These are phyloP conservation scores for Gardenia jasminoides DNA, from an alignment of 257 asterid genomes.

Conservation along the genomic window DNA sequence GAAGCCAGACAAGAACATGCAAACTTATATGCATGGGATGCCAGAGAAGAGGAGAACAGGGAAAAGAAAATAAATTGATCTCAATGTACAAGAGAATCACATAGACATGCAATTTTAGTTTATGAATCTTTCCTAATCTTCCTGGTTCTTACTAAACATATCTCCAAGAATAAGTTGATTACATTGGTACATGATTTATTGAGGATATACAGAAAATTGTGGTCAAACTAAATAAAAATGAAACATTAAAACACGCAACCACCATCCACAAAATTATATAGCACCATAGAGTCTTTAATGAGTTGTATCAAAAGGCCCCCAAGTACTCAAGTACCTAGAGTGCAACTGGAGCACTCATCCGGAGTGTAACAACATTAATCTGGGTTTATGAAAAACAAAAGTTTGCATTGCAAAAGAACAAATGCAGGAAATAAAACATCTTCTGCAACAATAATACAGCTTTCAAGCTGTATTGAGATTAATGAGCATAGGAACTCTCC, in stretches of 20 bases:
- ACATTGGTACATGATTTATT: background rate
- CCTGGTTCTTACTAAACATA: too few species aligned
- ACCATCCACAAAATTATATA: background rate
- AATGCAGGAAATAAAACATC: background rate
- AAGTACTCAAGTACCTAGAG: background rate
- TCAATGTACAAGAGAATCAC: too few species aligned
- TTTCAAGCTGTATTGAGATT: background rate
- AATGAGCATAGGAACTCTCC: background rate
- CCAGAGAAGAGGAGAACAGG: background rate
- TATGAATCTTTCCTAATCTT: background rate
- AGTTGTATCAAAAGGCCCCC: background rate
- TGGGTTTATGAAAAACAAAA: background rate
- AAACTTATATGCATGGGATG: background rate
- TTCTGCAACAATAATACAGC: background rate
- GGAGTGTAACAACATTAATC: background rate
- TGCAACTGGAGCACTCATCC: background rate
- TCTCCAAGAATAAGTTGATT: background rate
- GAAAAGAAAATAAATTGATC: too few species aligned
- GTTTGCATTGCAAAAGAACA: background rate
- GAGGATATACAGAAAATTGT: background rate
- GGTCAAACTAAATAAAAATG: background rate
- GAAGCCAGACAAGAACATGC: background rate
- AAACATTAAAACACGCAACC: background rate
- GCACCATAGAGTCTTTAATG: background rate
- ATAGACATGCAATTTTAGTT: background rate